Evolutionary conservation across 2,329 filamentous ascomycete genomes (phyloP), one percentile per base, ranked within the genome.

Genomic region (Zymoseptoria crescenta): DNA sequence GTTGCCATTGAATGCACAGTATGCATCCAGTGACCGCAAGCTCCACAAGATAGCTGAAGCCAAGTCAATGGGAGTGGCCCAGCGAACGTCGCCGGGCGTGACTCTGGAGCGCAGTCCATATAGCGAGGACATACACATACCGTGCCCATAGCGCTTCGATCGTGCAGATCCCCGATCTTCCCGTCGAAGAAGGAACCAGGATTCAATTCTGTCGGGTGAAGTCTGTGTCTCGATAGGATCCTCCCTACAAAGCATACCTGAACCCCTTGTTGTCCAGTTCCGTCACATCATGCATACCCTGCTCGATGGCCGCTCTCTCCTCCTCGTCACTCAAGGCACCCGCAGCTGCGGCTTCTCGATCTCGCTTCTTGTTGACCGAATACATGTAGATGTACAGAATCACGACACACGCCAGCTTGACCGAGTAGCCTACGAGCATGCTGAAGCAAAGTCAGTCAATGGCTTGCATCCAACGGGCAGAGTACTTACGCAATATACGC

Each of bases 371-470:
- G 68, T 84, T 85, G 13, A 75, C 75, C 1, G 71, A 67, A 64
- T 74, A 81, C 81, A 84, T 84, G 63, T 83, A 84, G 1, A 79
- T 61, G 60, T 82, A 83, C 2, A 85, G 65, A 0, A 80, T 71
- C 0, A 79, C 64, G 0, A 84, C 80, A 61, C 77, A 74, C 1
- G 72, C 56, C 0, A 83, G 70, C 69, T 84, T 83, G 8, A 83
- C 74, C 2, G 74, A 72, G 62, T 84, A 84, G 0, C 81, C 81
- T 49, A 81, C 75, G 21, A 84, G 71, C 75, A 84, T 84, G n/a
- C 77, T 79, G 30, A 45, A 20, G 55, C n/a, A 45, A 9, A 24
- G 57, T 54, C 48, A 57, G 21, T 13, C 8, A 50, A 20, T 10
- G 24, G 8, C 10, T n/a, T 5, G 9, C 24, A n/a, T 28, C 9